Evolutionary conservation across 1,139 yeast species (phyloP), one percentile per base, ranked within the genome.

Genomic region (Candida mesenterica): DNA sequence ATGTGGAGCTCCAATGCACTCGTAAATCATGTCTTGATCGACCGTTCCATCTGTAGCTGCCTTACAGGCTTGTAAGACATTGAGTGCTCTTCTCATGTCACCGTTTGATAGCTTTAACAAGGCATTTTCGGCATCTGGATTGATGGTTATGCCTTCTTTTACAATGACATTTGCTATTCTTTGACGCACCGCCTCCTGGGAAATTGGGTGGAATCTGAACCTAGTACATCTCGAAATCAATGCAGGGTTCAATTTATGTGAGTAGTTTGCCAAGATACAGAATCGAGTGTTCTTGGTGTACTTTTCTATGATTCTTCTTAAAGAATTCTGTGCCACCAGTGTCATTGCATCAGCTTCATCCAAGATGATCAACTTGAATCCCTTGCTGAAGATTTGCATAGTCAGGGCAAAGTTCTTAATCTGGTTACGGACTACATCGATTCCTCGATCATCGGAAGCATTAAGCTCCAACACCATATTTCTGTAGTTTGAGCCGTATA

Each of bases 301-400:
- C 55, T 87, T 89, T 59, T 94, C 99, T 59, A 94, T 94, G 47
- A 77, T 79, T 42, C 99, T 69, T 60, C 99, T 76, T 45, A 94
- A 68, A 1, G 98, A 96, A 57, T 92, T 92, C 59, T 94, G 96
- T 0, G 99, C 98, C 7, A 85, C 95, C 41, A 85, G 82, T 2
- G 99, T 92, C 98, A 94, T 94, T 30, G 98, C 95, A 62, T 94
- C 98, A 0, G 98, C 98, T 63, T 94, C 99, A 64, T 94, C 99
- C 46, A 94, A 68, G 24, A 94, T 88, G 41, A 94, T 84, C 48
- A 94, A 69, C 55, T 94, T 94, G 71, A 90, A 92, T 12, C 92
- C 89, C 39, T 63, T 61, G 41, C 73, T 62, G 62, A 92, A 94
- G 38, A 94, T 92, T 58, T 94, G 98, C 71, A 88, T 79, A 1